Evolutionary conservation across 257 asterid genomes (phyloP), one percentile per base, ranked within the genome.

Genomic region (Penstemon newberryi): DNA sequence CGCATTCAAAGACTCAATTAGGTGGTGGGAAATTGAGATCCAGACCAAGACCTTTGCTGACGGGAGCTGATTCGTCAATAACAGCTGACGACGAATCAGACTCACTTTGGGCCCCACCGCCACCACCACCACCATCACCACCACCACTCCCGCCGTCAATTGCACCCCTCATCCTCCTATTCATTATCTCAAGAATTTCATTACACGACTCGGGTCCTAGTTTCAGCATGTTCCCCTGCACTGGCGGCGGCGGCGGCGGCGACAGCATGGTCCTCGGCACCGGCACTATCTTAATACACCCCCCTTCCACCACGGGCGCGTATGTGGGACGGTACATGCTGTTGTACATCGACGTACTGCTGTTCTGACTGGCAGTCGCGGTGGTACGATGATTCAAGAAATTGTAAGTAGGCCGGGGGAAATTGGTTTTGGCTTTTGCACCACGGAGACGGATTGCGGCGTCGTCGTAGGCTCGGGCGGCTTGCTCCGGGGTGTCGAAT

Each of bases 381-480:
- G 80, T 71, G 75, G 83, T 81, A 46, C 51, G 53, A 13, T 18
- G 7, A 25, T 8, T 10, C 13, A 3, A 7, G 50, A 18, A 8
- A 15, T 46, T 49, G 12, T 19, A 0, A 19, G 38, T 10, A 2
- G 57, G 69, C 4, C 45, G 51, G 0, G 82, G 75, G 52, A 77
- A 77, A 46, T 77, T 77, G 1, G 78, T 77, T 15, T 50, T 69
- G 6, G 81, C 78, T 4, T 39, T 68, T 0, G 44, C 50, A 5
- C 81, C 81, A 52, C 75, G 73, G 60, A 72, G 60, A 1, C 63
- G 60, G 65, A 67, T 72, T 41, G 82, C 82, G 45, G 82, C 78
- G 8, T 4, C 15, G 70, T 78, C 78, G 69, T 78, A 78, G 7
- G 79, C 73, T 2, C 69, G 11, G 0, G 79, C 78, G 18, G 82